Evolutionary conservation across 352 stramenopile genomes (phyloP).

Genomic region (Globisporangium heterothallicum): DNA sequence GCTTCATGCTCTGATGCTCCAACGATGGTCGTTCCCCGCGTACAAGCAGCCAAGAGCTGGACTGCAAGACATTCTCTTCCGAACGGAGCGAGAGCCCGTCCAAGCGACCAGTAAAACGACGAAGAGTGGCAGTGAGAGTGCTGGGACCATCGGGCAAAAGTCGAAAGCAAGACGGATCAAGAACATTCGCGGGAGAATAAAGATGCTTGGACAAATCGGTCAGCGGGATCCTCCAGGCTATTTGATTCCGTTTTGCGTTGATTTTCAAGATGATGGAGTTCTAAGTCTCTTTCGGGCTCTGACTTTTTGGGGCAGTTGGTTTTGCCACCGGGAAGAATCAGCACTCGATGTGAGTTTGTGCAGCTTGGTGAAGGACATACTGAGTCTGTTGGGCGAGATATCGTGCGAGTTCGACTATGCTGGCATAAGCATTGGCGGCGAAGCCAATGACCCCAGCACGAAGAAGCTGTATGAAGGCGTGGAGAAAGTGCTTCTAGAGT

Average conservation of each 20-base stretch:
- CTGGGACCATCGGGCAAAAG: conserved; percentile 20
- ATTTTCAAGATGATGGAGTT: conserved; percentile 47
- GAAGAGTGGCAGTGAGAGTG: conserved; percentile 1
- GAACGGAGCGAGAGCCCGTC: conserved; percentile 23
- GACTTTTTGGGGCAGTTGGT: conserved; percentile 10
- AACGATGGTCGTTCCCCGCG: conserved; percentile 33
- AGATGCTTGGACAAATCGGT: conserved; percentile 29
- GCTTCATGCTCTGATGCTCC: conserved; percentile 27
- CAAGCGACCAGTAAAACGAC: conserved; percentile 6
- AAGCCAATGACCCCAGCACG: conserved; percentile 14
- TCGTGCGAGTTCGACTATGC: conserved; percentile 38
- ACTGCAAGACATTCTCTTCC: conserved; percentile 46
- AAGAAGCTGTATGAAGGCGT: conserved; percentile 20
- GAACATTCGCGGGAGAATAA: conserved; percentile 48
- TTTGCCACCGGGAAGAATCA: background rate
- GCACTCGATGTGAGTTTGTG: background rate
- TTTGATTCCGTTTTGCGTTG: conserved; percentile 55
- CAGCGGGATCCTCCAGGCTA: conserved; percentile 41
- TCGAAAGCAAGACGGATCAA: conserved; percentile 45
- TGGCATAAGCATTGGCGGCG: conserved; percentile 18
- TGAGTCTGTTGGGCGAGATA: conserved; percentile 27
- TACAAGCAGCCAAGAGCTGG: conserved; percentile 40
- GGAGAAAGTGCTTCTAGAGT: conserved; percentile 17
- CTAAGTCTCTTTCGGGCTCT: conserved; percentile 28
- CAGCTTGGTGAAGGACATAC: conserved; percentile 19